These are phyloP conservation scores for Sextonia rubra DNA, from an alignment of 164 flowering plant genomes.

Conservation along the genomic window DNA sequence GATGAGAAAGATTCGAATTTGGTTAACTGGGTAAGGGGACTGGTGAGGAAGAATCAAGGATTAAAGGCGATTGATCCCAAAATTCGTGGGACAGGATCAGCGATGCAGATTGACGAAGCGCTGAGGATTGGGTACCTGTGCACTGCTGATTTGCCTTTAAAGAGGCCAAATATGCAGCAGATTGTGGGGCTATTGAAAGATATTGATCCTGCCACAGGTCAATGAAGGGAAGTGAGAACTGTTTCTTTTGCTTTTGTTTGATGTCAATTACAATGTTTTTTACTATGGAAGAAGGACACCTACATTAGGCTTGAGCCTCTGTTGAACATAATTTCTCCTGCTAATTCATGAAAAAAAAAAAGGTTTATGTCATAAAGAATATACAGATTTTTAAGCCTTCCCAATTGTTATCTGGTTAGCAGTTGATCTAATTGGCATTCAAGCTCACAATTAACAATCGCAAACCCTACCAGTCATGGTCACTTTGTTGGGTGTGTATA, in stretches of 20 bases:
- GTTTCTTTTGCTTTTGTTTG: neutral
- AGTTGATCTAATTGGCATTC: too few relatives aligned
- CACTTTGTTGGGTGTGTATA: too few relatives aligned
- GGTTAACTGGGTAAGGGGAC: constrained; percentile 72
- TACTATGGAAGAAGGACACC: constrained; percentile 6
- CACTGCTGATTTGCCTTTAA: constrained; percentile 78
- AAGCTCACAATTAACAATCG: too few relatives aligned
- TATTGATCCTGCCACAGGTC: constrained; percentile 43
- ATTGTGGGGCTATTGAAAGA: constrained; percentile 88
- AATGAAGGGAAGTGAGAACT: constrained; percentile 12
- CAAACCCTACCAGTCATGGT: too few relatives aligned
- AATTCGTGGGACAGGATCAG: constrained; percentile 50
- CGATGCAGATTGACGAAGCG: constrained; percentile 66
- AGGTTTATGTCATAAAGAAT: neutral
- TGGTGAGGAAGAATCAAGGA: constrained; percentile 50
- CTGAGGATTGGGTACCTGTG: constrained; percentile 81
- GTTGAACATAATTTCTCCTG: neutral
- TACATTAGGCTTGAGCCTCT: constrained; percentile 5
- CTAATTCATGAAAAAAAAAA: neutral
- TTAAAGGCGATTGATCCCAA: constrained; percentile 63
- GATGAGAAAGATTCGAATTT: constrained; percentile 47
- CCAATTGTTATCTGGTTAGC: too few relatives aligned
- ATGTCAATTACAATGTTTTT: neutral
- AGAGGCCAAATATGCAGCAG: constrained; percentile 90
- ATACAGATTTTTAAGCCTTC: neutral